Evolutionary conservation across 2,329 filamentous ascomycete genomes (phyloP).

Genomic region (Colletotrichum destructivum): DNA sequence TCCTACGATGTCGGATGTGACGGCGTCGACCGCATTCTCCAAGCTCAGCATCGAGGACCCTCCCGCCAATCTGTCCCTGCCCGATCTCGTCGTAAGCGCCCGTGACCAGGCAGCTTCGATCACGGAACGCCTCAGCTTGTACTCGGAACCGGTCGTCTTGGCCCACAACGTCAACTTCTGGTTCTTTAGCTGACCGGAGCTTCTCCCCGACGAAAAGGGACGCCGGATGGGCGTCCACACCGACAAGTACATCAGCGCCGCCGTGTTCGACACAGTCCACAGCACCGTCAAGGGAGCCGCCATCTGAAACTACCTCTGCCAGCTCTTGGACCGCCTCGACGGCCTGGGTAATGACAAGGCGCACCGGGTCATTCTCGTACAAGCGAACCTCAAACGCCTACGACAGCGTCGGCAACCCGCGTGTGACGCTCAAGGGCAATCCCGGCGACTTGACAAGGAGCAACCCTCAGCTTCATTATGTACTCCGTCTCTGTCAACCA

Average conservation of each 20-base stretch:
- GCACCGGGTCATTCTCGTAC: conserved; percentile 56
- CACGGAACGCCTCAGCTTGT: conserved; percentile 53
- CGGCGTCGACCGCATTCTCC: conserved; percentile 49
- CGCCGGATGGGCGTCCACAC: conserved; percentile 54
- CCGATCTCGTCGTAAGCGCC: conserved; percentile 50
- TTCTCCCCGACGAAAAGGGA: conserved; percentile 62
- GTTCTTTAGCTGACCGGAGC: conserved; percentile 59
- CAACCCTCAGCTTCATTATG: conserved; percentile 59
- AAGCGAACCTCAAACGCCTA: conserved; percentile 53
- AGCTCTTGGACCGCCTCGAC: conserved; percentile 55
- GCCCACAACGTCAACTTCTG: conserved; percentile 52
- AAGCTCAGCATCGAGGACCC: conserved; percentile 50
- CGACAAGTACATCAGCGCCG: conserved; percentile 58
- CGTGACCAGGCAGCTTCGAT: conserved; percentile 52
- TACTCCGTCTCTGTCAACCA: conserved; percentile 61
- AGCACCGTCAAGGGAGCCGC: conserved; percentile 52
- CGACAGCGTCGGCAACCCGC: conserved; percentile 53
- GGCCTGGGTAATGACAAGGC: conserved; percentile 46
- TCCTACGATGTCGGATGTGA: conserved; percentile 50
- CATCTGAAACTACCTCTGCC: conserved; percentile 58
- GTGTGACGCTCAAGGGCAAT: conserved; percentile 58
- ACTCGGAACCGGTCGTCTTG: conserved; percentile 53
- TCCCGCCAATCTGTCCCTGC: conserved; percentile 49
- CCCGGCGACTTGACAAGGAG: conserved; percentile 55
- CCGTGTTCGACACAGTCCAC: conserved; percentile 60